Base-by-base conservation (phyloP, 768 basidiomycete genomes). In the Austroboletus eburneus region DNA sequence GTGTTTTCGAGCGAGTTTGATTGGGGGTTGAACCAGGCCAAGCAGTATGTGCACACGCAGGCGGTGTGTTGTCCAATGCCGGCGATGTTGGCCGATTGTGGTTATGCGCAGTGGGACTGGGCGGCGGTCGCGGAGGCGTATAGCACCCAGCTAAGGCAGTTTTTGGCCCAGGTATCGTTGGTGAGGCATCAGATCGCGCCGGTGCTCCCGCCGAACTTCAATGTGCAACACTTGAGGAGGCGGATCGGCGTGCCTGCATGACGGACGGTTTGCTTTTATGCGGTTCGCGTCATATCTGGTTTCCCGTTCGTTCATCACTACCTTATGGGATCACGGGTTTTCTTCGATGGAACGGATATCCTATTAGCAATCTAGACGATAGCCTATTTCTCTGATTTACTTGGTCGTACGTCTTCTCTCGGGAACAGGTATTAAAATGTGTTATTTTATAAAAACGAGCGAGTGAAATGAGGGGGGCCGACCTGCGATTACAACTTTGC, bases 141-240 rank as follows among this genome's bases (percentile, higher is more conserved):
- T 38, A 57, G 63, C 42, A 56, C 35, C 35, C 63, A 64, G 5
- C 42, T 64, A 9, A 52, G 63, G 12, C 63, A 67, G 38, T 67
- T 64, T 42, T 45, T 64, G 40, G 54, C 59, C 2, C 63, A 65
- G 51, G 55, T 66, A 27, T 66, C 65, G 33, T 41, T 57, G 6
- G 58, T 64, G 22, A 50, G 63, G 6, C 62, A 65, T 45, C 63
- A 64, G 45, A 62, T 64, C 12, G 52, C 54, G 5, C 65, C 62
- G 3, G 63, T 67, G 25, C 49, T 64, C 9, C 63, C 63, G 3
- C 63, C 65, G 2, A 65, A 65, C 18, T 64, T 64, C 27, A 66
- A 66, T 39, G 43, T 62, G 5, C 65, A 66, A 14, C 65, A 62
- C 40, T 30, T 65, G 44, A 66, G 62, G 18, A 63, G 63, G 5